Conservation (phyloP, 148 eudicot species). For the Amaranthus palmeri region DNA sequence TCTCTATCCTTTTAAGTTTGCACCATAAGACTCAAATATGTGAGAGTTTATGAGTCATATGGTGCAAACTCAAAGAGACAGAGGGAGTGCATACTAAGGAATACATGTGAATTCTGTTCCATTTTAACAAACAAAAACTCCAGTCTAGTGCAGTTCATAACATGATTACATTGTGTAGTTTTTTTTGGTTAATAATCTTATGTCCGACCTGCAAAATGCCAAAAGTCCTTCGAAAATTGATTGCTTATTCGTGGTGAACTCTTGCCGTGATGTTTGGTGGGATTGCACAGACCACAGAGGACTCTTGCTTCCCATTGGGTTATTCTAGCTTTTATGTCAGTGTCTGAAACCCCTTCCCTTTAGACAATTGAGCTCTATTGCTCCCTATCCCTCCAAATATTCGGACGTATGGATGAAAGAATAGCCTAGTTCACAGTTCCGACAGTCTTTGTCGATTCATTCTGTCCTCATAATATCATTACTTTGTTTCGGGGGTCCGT, state of each 20-base stretch:
- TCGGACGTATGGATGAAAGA: conserved; percentile 1
- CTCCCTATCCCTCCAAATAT: conserved; percentile 6
- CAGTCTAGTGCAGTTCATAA: background rate
- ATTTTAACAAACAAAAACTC: background rate
- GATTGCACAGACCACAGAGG: conserved; percentile 5
- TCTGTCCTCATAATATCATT: conserved; percentile 8
- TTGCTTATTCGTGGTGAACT: background rate
- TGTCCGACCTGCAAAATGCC: conserved; percentile 1
- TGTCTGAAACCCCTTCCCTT: background rate
- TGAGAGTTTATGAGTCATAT: too few relatives aligned
- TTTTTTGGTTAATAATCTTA: background rate
- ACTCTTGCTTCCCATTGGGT: background rate
- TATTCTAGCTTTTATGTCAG: background rate
- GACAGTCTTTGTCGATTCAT: conserved; percentile 13
- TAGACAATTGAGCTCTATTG: conserved; percentile 10
- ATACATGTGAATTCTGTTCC: background rate
- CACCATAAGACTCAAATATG: too few relatives aligned
- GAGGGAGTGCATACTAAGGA: background rate
- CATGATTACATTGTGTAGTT: too few relatives aligned
- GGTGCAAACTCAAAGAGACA: too few relatives aligned
- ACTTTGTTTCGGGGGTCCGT: conserved; percentile 18
- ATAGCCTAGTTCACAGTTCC: conserved; percentile 3
- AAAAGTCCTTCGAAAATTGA: background rate
- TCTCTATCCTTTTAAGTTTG: too few relatives aligned
- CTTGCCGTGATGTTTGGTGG: background rate